A percentile compares a stretch with the other conserved stretches of the same genome.
phyloP scores from a whole-genome alignment of 2,329 filamentous ascomycete genomes.

The Phyllosticta ampelicida region DNA sequence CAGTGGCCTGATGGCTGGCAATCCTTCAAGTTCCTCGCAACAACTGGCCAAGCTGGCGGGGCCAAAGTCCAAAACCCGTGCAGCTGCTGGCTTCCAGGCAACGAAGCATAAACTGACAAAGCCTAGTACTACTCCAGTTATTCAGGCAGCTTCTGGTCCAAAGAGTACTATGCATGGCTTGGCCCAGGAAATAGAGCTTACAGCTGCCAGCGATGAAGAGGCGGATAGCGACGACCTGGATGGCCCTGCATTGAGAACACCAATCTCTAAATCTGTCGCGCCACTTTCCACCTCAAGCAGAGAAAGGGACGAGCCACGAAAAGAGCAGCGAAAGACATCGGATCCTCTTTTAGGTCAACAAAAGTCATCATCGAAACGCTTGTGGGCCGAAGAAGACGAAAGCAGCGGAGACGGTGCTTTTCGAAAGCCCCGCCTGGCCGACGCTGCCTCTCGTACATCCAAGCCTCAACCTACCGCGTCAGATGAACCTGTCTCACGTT shows the following conservation, averaged over 20 bases:
- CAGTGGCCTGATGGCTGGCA: slow-evolving; percentile 23
- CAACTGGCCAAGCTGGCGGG: slow-evolving; percentile 14
- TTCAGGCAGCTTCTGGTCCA: background rate
- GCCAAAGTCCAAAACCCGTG: slow-evolving; percentile 9
- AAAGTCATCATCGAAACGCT: background rate
- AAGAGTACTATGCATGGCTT: background rate
- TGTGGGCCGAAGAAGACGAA: background rate
- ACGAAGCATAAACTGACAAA: background rate
- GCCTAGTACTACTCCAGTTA: background rate
- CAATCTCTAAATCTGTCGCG: background rate
- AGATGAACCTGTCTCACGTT: background rate
- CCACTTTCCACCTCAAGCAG: background rate
- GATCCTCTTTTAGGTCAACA: background rate
- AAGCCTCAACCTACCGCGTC: background rate
- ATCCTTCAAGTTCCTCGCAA: slow-evolving; percentile 14
- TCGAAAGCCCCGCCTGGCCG: background rate
- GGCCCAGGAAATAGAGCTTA: slow-evolving; percentile 8
- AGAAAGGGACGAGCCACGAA: background rate
- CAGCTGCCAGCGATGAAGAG: background rate
- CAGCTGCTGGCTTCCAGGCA: slow-evolving; percentile 8
- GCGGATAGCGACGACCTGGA: slow-evolving; percentile 18
- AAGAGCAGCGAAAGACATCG: background rate
- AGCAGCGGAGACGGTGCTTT: background rate
- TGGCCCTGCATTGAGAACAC: background rate
- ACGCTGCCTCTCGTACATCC: background rate